Conservation (phyloP, 2,329 filamentous ascomycete genomes). For the Coniochaeta pulveracea region DNA sequence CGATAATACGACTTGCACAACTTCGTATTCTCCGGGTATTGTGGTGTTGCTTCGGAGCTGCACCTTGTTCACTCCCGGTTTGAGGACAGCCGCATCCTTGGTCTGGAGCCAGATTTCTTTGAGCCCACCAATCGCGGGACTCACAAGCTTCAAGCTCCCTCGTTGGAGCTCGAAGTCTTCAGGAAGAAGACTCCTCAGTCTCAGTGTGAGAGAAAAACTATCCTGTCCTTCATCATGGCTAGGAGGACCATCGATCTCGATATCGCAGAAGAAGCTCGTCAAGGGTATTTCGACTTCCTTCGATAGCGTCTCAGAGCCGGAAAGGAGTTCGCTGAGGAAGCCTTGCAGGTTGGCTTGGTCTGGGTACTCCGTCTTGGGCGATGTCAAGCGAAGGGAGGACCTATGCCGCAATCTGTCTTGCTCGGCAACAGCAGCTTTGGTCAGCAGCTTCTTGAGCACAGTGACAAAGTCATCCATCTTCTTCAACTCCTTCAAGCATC, state of each 20-base stretch:
- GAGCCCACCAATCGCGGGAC: conserved; percentile 38
- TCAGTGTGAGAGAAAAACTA: conserved; percentile 60
- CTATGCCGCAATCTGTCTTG: conserved; percentile 33
- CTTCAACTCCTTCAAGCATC: conserved; percentile 67
- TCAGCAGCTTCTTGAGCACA: conserved; percentile 62
- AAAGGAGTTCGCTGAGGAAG: conserved; percentile 34
- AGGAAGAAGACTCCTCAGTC: conserved; percentile 59
- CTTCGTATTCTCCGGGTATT: conserved; percentile 61
- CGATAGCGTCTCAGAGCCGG: conserved; percentile 29
- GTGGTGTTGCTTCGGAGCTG: conserved; percentile 37
- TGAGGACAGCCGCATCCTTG: conserved; percentile 29
- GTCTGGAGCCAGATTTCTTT: conserved; percentile 41
- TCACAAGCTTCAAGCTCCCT: conserved; percentile 52
- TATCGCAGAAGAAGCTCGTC: conserved; percentile 59
- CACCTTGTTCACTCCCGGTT: conserved; percentile 39
- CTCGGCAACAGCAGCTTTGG: conserved; percentile 50
- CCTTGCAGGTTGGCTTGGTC: conserved; percentile 31
- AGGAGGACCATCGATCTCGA: conserved; percentile 58
- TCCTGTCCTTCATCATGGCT: conserved; percentile 61
- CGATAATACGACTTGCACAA: conserved; percentile 59
- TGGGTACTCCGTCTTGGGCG: conserved; percentile 14
- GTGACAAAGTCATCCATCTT: conserved; percentile 70
- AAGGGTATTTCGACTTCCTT: conserved; percentile 58
- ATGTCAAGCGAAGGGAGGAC: conserved; percentile 20
- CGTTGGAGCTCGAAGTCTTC: conserved; percentile 58